Evolutionary conservation across 352 stramenopile species (phyloP).

Genomic region (Pilasporangium apinafurcum): DNA sequence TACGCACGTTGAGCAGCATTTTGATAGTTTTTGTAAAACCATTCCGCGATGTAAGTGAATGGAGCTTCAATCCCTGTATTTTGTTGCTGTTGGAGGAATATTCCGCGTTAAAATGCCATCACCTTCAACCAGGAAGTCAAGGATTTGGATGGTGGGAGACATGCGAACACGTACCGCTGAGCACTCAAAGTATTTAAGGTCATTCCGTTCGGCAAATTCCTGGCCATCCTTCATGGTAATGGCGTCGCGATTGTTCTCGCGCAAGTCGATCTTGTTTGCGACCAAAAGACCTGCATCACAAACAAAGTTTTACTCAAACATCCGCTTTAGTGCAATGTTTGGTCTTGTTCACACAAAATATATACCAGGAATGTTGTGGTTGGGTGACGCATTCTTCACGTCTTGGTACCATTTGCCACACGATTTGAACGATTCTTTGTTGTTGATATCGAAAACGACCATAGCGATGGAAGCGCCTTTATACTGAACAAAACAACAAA

Average conservation of each 20-base stretch:
- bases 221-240: conserved; percentile 64
- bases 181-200: conserved; percentile 81
- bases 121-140: neutral
- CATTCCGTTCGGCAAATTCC: conserved; percentile 63
- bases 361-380: conserved; percentile 67
- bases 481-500: conserved; percentile 29
- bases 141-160: too few species aligned
- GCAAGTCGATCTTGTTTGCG: conserved; percentile 75
- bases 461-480: conserved; percentile 71
- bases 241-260: conserved; percentile 71
- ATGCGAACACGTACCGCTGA: conserved; percentile 37
- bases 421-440: conserved; percentile 84
- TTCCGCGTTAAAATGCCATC: neutral
- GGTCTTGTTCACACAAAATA: too few species aligned
- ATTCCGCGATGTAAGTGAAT: conserved; percentile 75
- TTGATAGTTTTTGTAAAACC: conserved; percentile 85
- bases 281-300: conserved; percentile 43
- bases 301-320: neutral
- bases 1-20: conserved; percentile 45
- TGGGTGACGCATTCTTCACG: conserved; percentile 57
- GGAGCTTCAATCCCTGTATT: conserved; percentile 67
- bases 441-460: conserved; percentile 83
- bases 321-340: too few species aligned
- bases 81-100: conserved; percentile 39
- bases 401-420: conserved; percentile 81